Conservation (phyloP, 2,329 filamentous ascomycete genomes). For the Hypoxylon sp. region DNA sequence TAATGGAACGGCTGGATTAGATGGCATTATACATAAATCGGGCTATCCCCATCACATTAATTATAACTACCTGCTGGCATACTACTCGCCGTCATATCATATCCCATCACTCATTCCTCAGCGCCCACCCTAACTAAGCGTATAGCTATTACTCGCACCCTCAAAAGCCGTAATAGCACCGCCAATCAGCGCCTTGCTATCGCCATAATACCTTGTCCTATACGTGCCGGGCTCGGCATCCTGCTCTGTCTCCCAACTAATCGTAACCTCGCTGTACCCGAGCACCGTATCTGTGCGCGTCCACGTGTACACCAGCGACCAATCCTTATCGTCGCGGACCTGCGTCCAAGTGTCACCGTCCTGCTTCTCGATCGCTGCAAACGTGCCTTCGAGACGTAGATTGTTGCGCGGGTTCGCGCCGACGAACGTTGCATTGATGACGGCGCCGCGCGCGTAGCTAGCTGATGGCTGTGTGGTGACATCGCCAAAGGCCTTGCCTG, state of each 20-base stretch:
- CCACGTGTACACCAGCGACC: conserved; percentile 88
- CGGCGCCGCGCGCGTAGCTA: conserved; percentile 72
- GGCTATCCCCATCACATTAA: neutral
- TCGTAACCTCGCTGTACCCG: conserved; percentile 82
- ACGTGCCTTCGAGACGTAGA: conserved; percentile 83
- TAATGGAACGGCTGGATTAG: neutral
- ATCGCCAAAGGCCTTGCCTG: conserved; percentile 79
- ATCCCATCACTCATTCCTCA: neutral
- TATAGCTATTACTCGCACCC: conserved; percentile 73
- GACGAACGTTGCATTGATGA: conserved; percentile 79
- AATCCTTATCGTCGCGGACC: conserved; percentile 83
- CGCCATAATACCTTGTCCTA: conserved; percentile 86
- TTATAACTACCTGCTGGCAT: neutral
- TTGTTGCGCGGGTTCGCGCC: conserved; percentile 94
- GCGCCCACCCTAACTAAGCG: conserved; percentile 47
- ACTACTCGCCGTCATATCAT: neutral
- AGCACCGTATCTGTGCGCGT: conserved; percentile 76
- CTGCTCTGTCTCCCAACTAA: conserved; percentile 84
- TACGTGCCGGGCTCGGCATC: conserved; percentile 77
- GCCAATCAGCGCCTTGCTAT: conserved; percentile 76
- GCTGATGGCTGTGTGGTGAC: conserved; percentile 69
- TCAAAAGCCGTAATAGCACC: conserved; percentile 77
- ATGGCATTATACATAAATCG: neutral
- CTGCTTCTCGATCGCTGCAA: conserved; percentile 79
- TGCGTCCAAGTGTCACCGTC: conserved; percentile 70